Conservation (phyloP, 352 stramenopile species). For the Globisporangium barbulae region DNA sequence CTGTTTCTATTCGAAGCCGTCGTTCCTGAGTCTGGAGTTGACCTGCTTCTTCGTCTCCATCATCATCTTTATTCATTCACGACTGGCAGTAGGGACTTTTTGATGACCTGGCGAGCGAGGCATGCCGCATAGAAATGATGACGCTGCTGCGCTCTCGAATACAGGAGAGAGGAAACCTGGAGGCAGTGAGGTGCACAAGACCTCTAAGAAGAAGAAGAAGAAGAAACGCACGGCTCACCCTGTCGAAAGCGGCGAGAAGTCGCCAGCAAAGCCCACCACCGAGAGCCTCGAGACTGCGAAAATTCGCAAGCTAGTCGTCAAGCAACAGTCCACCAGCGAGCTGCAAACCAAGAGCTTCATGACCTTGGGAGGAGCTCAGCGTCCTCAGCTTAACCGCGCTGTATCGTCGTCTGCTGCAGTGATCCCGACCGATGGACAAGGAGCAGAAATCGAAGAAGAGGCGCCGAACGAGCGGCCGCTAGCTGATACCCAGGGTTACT, state of each 20-base stretch:
- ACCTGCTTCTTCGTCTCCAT: no score
- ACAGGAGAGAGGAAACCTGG: no score
- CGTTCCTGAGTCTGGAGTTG: no score
- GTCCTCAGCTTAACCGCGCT: not conserved
- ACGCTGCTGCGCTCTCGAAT: no score
- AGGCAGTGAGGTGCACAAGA: no score
- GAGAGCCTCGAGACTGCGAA: not conserved
- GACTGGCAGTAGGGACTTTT: no score
- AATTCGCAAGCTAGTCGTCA: conserved; percentile 15
- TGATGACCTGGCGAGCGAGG: no score
- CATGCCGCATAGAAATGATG: no score
- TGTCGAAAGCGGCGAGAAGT: not conserved
- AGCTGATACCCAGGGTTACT: conserved; percentile 21
- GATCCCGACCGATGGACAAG: not conserved
- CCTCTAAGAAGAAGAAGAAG: conserved; percentile 20
- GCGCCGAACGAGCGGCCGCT: conserved; percentile 6
- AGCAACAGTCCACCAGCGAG: conserved; percentile 7
- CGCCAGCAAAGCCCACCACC: not conserved
- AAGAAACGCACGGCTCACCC: not conserved
- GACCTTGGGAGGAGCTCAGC: not conserved
- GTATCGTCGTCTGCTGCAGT: conserved; percentile 1
- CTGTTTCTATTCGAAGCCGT: no score
- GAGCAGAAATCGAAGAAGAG: not conserved
- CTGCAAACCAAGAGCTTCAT: not conserved
- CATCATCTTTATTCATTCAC: no score